A percentile compares a stretch with the other conserved stretches of the same genome.
Evolutionary conservation across 108 stramenopile genomes (phyloP).

Genomic region (Skeletonema tropicum): DNA sequence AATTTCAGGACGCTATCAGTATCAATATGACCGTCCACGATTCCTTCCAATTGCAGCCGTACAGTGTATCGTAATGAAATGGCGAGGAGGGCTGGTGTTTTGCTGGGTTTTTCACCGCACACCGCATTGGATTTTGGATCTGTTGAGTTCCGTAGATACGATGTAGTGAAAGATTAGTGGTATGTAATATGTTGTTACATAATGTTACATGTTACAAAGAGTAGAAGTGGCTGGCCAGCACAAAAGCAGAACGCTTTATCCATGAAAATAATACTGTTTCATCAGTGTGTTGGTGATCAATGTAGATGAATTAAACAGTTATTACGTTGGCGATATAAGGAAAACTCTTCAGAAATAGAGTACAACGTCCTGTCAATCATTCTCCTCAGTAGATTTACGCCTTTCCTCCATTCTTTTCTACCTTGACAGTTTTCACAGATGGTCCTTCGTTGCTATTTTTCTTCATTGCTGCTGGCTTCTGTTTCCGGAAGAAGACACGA

Average conservation of each 20-base stretch:
- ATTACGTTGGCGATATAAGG: neutral
- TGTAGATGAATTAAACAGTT: neutral
- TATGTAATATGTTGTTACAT: too few species aligned
- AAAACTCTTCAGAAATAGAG: too few species aligned
- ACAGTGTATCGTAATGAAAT: too few species aligned
- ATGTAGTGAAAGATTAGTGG: too few species aligned
- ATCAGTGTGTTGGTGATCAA: neutral
- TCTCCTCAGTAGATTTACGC: neutral
- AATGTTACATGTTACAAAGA: too few species aligned
- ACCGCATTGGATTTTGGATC: too few species aligned
- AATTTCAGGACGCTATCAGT: neutral
- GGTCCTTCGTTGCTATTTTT: neutral
- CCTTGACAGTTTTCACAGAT: neutral
- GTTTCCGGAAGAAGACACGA: constrained; percentile 29
- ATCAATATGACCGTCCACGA: neutral
- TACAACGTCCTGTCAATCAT: neutral
- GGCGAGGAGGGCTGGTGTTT: too few species aligned
- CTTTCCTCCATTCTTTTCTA: constrained; percentile 1
- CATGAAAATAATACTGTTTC: neutral
- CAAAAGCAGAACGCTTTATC: too few species aligned
- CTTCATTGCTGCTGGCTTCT: constrained; percentile 9
- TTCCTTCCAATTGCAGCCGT: too few species aligned
- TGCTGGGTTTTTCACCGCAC: too few species aligned
- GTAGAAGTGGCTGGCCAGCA: too few species aligned
- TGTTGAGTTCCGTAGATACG: too few species aligned